phyloP scores from a whole-genome alignment of 2,329 filamentous ascomycete species.

The Zymoseptoria brevis region DNA sequence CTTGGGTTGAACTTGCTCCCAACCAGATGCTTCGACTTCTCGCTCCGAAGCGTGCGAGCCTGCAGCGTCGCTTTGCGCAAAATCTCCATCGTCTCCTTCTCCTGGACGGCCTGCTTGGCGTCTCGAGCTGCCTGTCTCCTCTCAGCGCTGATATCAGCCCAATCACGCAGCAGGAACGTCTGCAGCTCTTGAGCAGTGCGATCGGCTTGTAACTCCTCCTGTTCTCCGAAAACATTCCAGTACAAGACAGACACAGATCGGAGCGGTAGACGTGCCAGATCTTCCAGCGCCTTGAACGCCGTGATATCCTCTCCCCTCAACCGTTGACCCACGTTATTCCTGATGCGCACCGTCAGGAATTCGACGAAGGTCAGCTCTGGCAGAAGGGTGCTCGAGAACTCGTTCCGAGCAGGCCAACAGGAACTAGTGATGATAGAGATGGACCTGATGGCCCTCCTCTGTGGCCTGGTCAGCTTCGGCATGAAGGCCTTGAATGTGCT shows the following conservation, averaged over 20 bases:
- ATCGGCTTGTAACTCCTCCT: background rate
- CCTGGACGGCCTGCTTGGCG: background rate
- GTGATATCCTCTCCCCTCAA: background rate
- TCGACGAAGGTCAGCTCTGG: background rate
- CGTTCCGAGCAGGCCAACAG: background rate
- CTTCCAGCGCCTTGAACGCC: background rate
- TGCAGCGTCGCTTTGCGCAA: background rate
- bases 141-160: background rate
- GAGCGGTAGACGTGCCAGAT: background rate
- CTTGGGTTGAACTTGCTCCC: background rate
- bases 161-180: background rate
- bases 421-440: background rate
- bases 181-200: background rate
- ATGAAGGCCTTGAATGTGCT: background rate
- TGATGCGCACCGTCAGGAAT: background rate
- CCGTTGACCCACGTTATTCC: background rate
- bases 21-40: background rate
- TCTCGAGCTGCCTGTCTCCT: background rate
- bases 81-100: background rate
- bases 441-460: background rate
- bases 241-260: background rate
- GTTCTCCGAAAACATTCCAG: background rate
- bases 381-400: background rate
- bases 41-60: background rate
- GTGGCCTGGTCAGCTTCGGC: background rate